Percentiles rank a stretch among this genome's conserved stretches.
These are phyloP conservation scores for Cardiospermum halicacabum DNA, from an alignment of 345 rosid species.

Conservation along the genomic window DNA sequence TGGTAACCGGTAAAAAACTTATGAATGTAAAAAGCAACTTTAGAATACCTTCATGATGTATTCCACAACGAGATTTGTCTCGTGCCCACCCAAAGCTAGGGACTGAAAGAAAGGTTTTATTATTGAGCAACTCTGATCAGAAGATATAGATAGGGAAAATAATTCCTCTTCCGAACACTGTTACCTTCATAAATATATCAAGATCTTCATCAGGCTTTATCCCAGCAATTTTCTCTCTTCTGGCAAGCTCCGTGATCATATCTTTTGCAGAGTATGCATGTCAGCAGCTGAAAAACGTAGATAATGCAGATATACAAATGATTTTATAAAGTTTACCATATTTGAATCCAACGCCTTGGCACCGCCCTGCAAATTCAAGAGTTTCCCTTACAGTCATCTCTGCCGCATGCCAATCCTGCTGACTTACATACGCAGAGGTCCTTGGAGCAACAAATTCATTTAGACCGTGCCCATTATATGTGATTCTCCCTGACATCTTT, in stretches of 20 bases:
- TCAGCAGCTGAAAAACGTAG: conserved; percentile 21
- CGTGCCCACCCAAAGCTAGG: conserved; percentile 80
- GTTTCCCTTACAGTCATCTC: conserved; percentile 95
- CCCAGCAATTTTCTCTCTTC: conserved; percentile 89
- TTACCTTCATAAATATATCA: conserved; percentile 97
- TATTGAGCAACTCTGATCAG: conserved; percentile 11
- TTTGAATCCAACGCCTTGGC: conserved; percentile 97
- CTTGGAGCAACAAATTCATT: conserved; percentile 85
- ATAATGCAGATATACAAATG: conserved; percentile 6
- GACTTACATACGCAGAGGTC: conserved; percentile 92
- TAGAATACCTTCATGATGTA: conserved; percentile 88
- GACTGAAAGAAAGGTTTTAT: conserved; percentile 38
- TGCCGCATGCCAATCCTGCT: conserved; percentile 90
- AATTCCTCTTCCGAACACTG: conserved; percentile 1
- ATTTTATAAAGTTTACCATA: conserved; percentile 51
- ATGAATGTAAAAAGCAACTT: conserved; percentile 12
- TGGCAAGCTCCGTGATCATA: conserved; percentile 87
- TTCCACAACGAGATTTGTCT: conserved; percentile 82
- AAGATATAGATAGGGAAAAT: background rate
- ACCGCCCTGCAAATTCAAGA: conserved; percentile 82
- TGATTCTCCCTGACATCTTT: conserved; percentile 76
- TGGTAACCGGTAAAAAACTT: background rate
- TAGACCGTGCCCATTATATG: conserved; percentile 75
- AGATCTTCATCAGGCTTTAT: conserved; percentile 98
- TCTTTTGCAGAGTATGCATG: conserved; percentile 36